These are phyloP conservation scores for Backusella mclennaniae DNA, from an alignment of 192 early-diverging fungal species.

Conservation along the genomic window DNA sequence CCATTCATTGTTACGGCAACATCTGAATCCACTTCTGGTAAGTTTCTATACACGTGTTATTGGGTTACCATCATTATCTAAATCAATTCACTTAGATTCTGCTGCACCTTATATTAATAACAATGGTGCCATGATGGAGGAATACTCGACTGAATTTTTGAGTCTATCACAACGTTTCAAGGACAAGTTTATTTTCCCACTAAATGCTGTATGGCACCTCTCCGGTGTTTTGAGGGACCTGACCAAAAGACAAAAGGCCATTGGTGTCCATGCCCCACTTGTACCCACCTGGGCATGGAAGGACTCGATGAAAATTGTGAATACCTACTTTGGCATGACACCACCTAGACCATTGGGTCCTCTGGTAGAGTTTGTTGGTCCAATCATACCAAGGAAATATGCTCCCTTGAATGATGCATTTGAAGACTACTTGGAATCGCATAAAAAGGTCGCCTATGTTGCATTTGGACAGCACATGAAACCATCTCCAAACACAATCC, in stretches of 20 bases:
- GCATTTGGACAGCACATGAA: slow-evolving; percentile 29
- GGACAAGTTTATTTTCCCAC: not conserved
- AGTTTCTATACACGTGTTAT: not conserved
- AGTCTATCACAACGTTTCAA: not conserved
- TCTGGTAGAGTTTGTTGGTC: slow-evolving; percentile 31
- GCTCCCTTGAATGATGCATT: not conserved
- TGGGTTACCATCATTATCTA: not conserved
- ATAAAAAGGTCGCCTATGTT: slow-evolving; percentile 25
- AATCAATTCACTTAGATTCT: not conserved
- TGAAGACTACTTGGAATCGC: slow-evolving; percentile 17
- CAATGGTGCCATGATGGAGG: not conserved
- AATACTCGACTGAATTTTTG: no score
- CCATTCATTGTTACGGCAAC: not conserved
- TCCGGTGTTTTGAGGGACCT: not conserved
- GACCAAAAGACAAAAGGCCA: not conserved
- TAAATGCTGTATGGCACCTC: no score
- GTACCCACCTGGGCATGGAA: not conserved
- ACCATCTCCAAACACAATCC: not conserved
- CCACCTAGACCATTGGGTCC: slow-evolving; percentile 18
- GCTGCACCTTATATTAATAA: not conserved
- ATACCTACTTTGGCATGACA: slow-evolving; percentile 21
- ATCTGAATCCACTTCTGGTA: not conserved
- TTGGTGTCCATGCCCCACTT: not conserved
- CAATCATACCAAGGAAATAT: slow-evolving; percentile 28
- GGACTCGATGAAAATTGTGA: slow-evolving; percentile 19